phyloP scores from a whole-genome alignment of 2,329 filamentous ascomycete species.

The Cladosporium sp. region DNA sequence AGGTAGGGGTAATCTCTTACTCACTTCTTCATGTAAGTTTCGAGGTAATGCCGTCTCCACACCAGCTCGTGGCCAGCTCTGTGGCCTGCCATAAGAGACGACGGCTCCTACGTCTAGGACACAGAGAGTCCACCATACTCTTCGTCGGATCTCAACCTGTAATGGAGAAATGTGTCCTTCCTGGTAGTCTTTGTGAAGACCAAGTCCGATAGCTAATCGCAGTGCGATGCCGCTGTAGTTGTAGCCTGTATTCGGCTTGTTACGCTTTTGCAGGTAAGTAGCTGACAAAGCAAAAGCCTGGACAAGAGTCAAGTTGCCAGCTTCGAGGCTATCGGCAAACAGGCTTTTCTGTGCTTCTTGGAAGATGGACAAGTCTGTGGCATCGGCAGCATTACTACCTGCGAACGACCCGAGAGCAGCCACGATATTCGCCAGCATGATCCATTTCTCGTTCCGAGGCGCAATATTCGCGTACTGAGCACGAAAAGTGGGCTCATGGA shows the following conservation, averaged over 20 bases:
- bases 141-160: slow-evolving; percentile 3
- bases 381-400: slow-evolving; percentile 2
- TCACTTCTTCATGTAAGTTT: slow-evolving; percentile 5
- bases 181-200: slow-evolving; percentile 43
- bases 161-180: slow-evolving; percentile 5
- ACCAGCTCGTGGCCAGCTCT: slow-evolving; percentile 4
- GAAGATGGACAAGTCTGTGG: slow-evolving; percentile 9
- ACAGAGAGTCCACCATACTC: slow-evolving; percentile 9
- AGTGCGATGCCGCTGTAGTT: slow-evolving; percentile 50
- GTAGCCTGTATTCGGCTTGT: slow-evolving; percentile 50
- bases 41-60: neutral
- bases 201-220: slow-evolving; percentile 48
- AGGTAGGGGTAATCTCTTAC: neutral
- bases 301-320: slow-evolving; percentile 10
- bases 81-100: slow-evolving; percentile 2
- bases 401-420: slow-evolving; percentile 7
- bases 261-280: slow-evolving; percentile 50
- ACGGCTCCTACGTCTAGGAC: slow-evolving; percentile 5
- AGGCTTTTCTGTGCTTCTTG: slow-evolving; percentile 9
- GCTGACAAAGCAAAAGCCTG: slow-evolving; percentile 24
- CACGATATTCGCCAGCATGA: slow-evolving; percentile 8
- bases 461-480: neutral
- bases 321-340: slow-evolving; percentile 6
- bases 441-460: slow-evolving; percentile 3
- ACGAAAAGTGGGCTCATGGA: slow-evolving; percentile 8